Evolutionary conservation across 208 protist species (phyloP), one percentile per base, ranked within the genome.

Genomic region (Naegleria fowleri): DNA sequence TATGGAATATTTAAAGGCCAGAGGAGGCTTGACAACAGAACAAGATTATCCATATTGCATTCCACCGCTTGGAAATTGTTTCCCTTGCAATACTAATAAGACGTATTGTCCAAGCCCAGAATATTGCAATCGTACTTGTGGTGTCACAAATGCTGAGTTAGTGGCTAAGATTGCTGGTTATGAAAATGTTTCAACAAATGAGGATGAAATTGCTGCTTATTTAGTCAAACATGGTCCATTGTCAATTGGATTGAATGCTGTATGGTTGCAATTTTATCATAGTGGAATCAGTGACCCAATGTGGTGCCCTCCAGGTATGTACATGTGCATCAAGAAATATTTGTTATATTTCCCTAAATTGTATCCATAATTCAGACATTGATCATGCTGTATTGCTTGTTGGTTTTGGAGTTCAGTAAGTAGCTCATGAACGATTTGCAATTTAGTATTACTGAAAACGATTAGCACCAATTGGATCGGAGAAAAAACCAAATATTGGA

Each of bases 341-440:
- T n/a, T n/a, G n/a, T n/a, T n/a, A n/a, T n/a, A n/a, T n/a, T n/a
- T n/a, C n/a, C n/a, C n/a, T n/a, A n/a, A n/a, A n/a, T n/a, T n/a
- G n/a, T n/a, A 67, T 67, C 2, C 55, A 67, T 22, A 67, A 67
- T 67, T 29, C 55, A 67, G 19, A 25, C 9, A 29, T 87, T 29
- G 83, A 87, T 48, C 83, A 87, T 87, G 83, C 40, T 87, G 83
- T 87, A 22, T 51, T 87, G 39, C 33, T 87, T 22, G 83, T 87
- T 87, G 83, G 83, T 33, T 87, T 52, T 38, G 83, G 83, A 29
- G 22, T 29, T 67, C 55, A 67, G 55, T 67, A 67, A 67, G 55
- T 67, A 48, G 43, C 22, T 67, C 15, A 58, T 19, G 15, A 58
- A 19, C 15, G 51, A 19, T 15, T 19, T 58, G 51, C 15, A 19